Evolutionary conservation across 805 yeast species (phyloP).

Genomic region (Kazachstania psychrophila): DNA sequence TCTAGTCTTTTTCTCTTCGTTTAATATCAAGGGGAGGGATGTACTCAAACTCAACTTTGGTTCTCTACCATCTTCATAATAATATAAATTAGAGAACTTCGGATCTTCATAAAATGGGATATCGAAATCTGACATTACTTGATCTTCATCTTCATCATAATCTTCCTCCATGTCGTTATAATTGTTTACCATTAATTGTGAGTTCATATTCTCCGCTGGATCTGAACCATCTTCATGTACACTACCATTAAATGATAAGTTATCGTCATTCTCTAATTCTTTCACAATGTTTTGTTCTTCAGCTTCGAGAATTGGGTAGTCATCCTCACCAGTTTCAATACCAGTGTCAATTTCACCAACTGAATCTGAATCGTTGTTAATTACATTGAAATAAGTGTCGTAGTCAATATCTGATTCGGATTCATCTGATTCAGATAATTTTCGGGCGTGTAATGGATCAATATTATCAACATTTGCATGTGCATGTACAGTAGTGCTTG

Average conservation of each 20-base stretch:
- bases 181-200: constrained; percentile 5
- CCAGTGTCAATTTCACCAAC: constrained; percentile 28
- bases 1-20: constrained; percentile 23
- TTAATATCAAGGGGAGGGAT: constrained; percentile 25
- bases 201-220: constrained; percentile 16
- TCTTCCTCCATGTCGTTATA: constrained; percentile 22
- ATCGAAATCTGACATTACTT: constrained; percentile 28
- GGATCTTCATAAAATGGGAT: constrained; percentile 37
- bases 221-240: constrained; percentile 28
- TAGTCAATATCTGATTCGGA: constrained; percentile 30
- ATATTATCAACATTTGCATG: constrained; percentile 9
- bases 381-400: constrained; percentile 25
- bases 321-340: constrained; percentile 28
- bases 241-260: constrained; percentile 28
- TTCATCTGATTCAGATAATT: constrained; percentile 27
- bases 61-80: constrained; percentile 26
- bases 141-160: constrained; percentile 29
- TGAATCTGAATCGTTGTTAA: constrained; percentile 26
- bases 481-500: background rate
- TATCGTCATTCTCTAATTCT: constrained; percentile 27
- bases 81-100: constrained; percentile 27
- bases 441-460: constrained; percentile 23
- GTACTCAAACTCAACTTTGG: constrained; percentile 28
- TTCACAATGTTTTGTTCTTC: constrained; percentile 27
- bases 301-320: constrained; percentile 24